Evolutionary conservation across 495 filamentous ascomycete species (phyloP).

Genomic region (Evernia prunastri): DNA sequence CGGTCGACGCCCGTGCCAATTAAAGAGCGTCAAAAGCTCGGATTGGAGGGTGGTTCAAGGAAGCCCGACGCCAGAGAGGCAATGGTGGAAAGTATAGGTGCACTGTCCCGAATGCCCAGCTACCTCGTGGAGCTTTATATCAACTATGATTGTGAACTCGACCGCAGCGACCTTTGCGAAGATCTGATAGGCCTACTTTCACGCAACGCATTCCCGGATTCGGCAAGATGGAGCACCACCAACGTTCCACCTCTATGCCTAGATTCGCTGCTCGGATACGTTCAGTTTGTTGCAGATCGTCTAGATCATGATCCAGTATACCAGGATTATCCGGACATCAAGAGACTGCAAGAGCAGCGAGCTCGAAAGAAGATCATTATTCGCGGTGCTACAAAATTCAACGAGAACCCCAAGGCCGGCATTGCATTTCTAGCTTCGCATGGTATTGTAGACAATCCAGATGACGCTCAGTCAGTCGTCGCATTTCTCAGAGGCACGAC

Average conservation of each 20-base stretch:
- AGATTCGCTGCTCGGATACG: slow-evolving; percentile 81
- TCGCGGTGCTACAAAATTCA: slow-evolving; percentile 84
- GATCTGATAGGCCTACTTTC: slow-evolving; percentile 91
- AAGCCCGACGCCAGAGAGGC: slow-evolving; percentile 94
- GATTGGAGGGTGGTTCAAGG: slow-evolving; percentile 83
- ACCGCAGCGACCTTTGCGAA: slow-evolving; percentile 86
- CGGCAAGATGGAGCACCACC: slow-evolving; percentile 97
- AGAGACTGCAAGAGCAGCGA: slow-evolving; percentile 59
- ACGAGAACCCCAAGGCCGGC: slow-evolving; percentile 86
- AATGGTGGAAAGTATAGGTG: slow-evolving; percentile 96
- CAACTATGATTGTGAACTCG: slow-evolving; percentile 96
- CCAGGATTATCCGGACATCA: slow-evolving; percentile 62
- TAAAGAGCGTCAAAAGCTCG: slow-evolving; percentile 87
- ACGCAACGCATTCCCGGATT: slow-evolving; percentile 92
- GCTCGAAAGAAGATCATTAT: slow-evolving; percentile 80
- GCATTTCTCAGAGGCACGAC: slow-evolving; percentile 78
- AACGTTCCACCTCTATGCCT: slow-evolving; percentile 94
- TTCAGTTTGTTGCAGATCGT: slow-evolving; percentile 85
- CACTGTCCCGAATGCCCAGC: slow-evolving; percentile 81
- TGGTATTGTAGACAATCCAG: slow-evolving; percentile 70
- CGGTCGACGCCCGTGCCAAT: slow-evolving; percentile 88
- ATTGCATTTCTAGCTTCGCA: slow-evolving; percentile 78
- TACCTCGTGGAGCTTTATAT: slow-evolving; percentile 94
- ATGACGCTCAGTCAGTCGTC: slow-evolving; percentile 67
- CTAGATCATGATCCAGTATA: slow-evolving; percentile 60